Evolutionary conservation across 768 basidiomycete genomes (phyloP).

Genomic region (Glaciozyma antarctica): DNA sequence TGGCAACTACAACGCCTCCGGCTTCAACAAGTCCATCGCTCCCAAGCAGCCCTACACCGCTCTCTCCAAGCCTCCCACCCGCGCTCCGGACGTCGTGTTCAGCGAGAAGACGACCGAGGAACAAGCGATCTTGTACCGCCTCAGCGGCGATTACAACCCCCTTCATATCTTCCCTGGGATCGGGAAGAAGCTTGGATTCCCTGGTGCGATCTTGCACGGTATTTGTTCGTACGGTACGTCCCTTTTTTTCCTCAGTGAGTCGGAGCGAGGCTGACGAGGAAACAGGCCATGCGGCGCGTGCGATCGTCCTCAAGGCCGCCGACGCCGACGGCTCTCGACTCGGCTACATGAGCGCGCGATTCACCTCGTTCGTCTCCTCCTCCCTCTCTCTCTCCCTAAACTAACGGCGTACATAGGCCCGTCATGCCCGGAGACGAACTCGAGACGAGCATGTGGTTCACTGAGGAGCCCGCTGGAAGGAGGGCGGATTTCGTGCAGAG

Average conservation of each 20-base stretch:
- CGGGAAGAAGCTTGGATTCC: slow-evolving; percentile 66
- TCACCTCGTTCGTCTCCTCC: slow-evolving; percentile 50
- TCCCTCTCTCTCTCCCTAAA: not conserved
- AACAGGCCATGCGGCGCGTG: slow-evolving; percentile 58
- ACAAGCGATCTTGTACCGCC: slow-evolving; percentile 61
- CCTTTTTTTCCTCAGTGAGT: not conserved
- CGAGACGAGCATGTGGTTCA: slow-evolving; percentile 28
- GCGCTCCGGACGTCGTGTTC: slow-evolving; percentile 54
- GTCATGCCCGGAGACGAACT: slow-evolving; percentile 22
- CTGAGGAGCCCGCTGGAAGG: slow-evolving; percentile 16
- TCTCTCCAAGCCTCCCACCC: slow-evolving; percentile 49
- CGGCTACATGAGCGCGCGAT: slow-evolving; percentile 60
- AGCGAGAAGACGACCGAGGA: slow-evolving; percentile 53
- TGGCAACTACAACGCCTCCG: slow-evolving; percentile 52
- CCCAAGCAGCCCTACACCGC: slow-evolving; percentile 53
- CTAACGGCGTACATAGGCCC: not conserved
- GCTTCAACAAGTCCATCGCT: slow-evolving; percentile 56
- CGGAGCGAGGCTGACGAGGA: not conserved
- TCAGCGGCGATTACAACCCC: slow-evolving; percentile 57
- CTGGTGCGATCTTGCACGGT: slow-evolving; percentile 76
- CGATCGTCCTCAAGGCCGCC: slow-evolving; percentile 56
- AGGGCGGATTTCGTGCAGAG: slow-evolving; percentile 33
- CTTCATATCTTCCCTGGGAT: slow-evolving; percentile 63
- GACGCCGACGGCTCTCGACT: slow-evolving; percentile 55
- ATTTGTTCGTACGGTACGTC: slow-evolving; percentile 58